A percentile compares a stretch with the other conserved stretches of the same genome.
Conservation (phyloP, 192 early-diverging fungal species). For the Linnemannia hyalina region DNA sequence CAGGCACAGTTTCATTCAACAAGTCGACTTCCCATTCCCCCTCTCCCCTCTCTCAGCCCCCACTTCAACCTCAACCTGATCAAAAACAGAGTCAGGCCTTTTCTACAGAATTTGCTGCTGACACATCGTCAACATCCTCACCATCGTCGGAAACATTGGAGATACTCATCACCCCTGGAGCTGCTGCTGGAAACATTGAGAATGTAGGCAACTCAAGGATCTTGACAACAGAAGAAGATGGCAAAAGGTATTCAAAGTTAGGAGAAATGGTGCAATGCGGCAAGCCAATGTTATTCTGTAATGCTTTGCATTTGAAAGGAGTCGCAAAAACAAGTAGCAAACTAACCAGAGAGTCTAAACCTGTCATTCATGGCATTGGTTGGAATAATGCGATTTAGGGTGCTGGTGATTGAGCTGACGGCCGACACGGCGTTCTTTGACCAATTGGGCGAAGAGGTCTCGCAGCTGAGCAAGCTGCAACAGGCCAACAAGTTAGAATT, state of each 20-base stretch:
- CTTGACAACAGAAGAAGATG: conserved; percentile 43
- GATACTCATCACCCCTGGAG: conserved; percentile 39
- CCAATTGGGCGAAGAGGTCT: conserved; percentile 67
- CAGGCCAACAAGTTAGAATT: conserved; percentile 65
- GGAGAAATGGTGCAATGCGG: too few relatives aligned
- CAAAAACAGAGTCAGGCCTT: not conserved
- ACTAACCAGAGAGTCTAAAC: not conserved
- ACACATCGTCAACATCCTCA: not conserved
- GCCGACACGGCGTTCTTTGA: conserved; percentile 72
- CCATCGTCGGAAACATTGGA: conserved; percentile 5
- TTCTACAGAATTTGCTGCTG: not conserved
- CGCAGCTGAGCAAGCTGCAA: conserved; percentile 71
- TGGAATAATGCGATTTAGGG: conserved; percentile 11
- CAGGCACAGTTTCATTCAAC: conserved; percentile 19
- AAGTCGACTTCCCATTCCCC: not conserved
- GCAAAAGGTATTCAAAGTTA: conserved; percentile 34
- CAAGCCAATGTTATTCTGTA: not conserved
- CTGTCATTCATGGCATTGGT: not conserved
- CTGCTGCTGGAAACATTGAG: not conserved
- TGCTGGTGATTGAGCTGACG: conserved; percentile 57
- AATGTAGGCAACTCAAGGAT: conserved; percentile 4
- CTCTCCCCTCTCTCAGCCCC: conserved; percentile 23
- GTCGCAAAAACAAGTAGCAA: not conserved
- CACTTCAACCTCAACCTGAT: conserved; percentile 4
- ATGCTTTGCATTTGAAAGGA: not conserved